Percentiles rank a stretch among this genome's conserved stretches.
Conservation (phyloP, 2,329 filamentous ascomycete genomes). For the Phoma herbarum region DNA sequence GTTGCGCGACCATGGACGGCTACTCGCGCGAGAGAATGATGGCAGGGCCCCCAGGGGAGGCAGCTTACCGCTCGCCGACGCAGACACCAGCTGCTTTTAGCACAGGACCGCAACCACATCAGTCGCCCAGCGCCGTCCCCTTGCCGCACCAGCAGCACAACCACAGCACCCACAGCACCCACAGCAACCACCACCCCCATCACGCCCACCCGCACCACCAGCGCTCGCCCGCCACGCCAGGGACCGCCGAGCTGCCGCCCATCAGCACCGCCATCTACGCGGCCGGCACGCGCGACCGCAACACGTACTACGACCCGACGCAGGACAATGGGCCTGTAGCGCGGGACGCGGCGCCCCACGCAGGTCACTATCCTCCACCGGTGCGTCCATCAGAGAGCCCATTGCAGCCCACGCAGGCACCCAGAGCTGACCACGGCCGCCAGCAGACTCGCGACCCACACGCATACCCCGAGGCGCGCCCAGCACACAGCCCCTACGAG, state of each 20-base stretch:
- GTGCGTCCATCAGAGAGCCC: constrained; percentile 28
- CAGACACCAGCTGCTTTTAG: constrained; percentile 42
- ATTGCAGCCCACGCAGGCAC: not conserved
- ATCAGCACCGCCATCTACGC: constrained; percentile 51
- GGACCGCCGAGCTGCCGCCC: constrained; percentile 51
- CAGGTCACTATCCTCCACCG: constrained; percentile 46
- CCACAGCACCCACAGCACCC: constrained; percentile 41
- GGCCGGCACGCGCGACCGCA: constrained; percentile 44
- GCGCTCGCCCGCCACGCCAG: constrained; percentile 49
- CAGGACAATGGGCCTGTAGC: constrained; percentile 54
- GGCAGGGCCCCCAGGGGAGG: constrained; percentile 47
- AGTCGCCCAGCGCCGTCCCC: constrained; percentile 47
- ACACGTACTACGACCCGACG: constrained; percentile 61
- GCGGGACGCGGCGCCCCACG: constrained; percentile 45
- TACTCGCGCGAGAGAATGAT: constrained; percentile 46
- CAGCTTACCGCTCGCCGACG: constrained; percentile 50
- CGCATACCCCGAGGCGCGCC: constrained; percentile 45
- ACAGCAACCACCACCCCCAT: constrained; percentile 16
- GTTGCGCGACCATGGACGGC: constrained; percentile 37
- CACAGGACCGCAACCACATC: constrained; percentile 48
- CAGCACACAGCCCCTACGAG: constrained; percentile 47
- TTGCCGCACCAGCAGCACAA: constrained; percentile 43
- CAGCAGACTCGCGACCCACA: constrained; percentile 46
- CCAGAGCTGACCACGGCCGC: constrained; percentile 32
- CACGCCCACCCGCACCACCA: constrained; percentile 26